Evolutionary conservation across 1,284 basidiomycete genomes (phyloP).

Genomic region (Volvariella surrecta): DNA sequence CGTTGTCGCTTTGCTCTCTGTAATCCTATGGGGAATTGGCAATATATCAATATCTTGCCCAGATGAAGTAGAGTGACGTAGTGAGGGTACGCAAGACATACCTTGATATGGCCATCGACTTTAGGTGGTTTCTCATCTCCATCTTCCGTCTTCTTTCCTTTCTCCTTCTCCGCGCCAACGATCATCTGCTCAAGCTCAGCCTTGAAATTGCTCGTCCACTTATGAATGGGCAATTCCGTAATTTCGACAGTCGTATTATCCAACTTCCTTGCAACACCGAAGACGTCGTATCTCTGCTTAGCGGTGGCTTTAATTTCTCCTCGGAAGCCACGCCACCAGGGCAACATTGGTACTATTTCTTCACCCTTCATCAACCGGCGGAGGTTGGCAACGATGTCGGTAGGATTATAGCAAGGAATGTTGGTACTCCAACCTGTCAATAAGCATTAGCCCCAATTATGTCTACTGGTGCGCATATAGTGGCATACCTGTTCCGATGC

Average conservation of each 20-base stretch:
- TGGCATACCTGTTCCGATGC: slow-evolving; percentile 85
- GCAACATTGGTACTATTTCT: slow-evolving; percentile 79
- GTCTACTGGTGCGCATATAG: neutral
- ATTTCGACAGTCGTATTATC: slow-evolving; percentile 90
- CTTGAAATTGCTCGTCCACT: slow-evolving; percentile 94
- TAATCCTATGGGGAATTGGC: slow-evolving; percentile 74
- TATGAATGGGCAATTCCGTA: slow-evolving; percentile 92
- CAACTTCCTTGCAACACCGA: slow-evolving; percentile 70
- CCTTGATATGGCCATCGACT: slow-evolving; percentile 50
- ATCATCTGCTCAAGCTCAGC: slow-evolving; percentile 80
- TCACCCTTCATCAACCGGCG: slow-evolving; percentile 84
- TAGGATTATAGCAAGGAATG: slow-evolving; percentile 91
- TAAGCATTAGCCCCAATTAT: slow-evolving; percentile 5
- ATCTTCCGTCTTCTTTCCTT: slow-evolving; percentile 45
- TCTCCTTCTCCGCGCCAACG: slow-evolving; percentile 49
- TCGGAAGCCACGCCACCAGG: slow-evolving; percentile 97
- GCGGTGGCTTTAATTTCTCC: slow-evolving; percentile 78
- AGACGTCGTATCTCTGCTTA: slow-evolving; percentile 85
- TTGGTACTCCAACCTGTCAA: slow-evolving; percentile 89
- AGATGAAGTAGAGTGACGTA: slow-evolving; percentile 2
- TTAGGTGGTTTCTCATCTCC: neutral
- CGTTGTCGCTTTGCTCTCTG: slow-evolving; percentile 93
- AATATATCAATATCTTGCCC: slow-evolving; percentile 6
- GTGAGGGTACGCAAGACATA: slow-evolving; percentile 16
- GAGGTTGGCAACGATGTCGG: slow-evolving; percentile 85